Conservation (phyloP, 1,139 yeast species). For the Komagataea norvegica region DNA sequence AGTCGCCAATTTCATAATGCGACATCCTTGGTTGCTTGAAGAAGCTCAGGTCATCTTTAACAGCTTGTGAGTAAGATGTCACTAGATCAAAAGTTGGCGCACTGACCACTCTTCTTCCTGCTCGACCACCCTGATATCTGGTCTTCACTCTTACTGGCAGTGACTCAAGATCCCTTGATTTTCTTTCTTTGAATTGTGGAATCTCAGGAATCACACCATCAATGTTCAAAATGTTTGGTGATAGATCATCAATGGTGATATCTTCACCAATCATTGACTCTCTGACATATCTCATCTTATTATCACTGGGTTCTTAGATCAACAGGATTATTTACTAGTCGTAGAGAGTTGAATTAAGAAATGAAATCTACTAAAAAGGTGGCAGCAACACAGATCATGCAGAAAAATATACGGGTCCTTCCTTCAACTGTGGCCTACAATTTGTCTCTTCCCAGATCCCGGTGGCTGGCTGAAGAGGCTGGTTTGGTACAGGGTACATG, state of each 20-base stretch:
- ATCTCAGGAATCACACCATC: slow-evolving; percentile 13
- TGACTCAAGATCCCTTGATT: slow-evolving; percentile 10
- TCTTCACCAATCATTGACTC: slow-evolving; percentile 22
- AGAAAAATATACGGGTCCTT: no score
- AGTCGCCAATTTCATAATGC: slow-evolving; percentile 3
- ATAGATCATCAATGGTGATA: slow-evolving; percentile 20
- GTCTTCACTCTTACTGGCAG: slow-evolving; percentile 25
- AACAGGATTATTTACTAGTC: no score
- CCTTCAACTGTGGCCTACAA: no score
- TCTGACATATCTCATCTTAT: slow-evolving; percentile 25
- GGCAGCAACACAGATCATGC: no score
- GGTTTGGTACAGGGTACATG: no score
- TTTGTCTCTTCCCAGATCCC: no score
- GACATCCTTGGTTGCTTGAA: slow-evolving; percentile 17
- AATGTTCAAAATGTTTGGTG: slow-evolving; percentile 13
- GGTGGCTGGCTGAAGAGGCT: no score
- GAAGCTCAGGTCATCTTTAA: slow-evolving; percentile 3
- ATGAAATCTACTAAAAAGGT: no score
- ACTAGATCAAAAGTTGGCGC: slow-evolving; percentile 25
- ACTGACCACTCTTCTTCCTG: slow-evolving; percentile 23
- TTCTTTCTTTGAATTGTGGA: not conserved
- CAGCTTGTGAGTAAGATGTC: slow-evolving; percentile 2
- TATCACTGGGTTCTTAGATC: no score
- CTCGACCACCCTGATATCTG: slow-evolving; percentile 12
- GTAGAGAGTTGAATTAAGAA: no score